These are phyloP conservation scores for Mycena epipterygia DNA, from an alignment of 768 basidiomycete species.

Conservation along the genomic window DNA sequence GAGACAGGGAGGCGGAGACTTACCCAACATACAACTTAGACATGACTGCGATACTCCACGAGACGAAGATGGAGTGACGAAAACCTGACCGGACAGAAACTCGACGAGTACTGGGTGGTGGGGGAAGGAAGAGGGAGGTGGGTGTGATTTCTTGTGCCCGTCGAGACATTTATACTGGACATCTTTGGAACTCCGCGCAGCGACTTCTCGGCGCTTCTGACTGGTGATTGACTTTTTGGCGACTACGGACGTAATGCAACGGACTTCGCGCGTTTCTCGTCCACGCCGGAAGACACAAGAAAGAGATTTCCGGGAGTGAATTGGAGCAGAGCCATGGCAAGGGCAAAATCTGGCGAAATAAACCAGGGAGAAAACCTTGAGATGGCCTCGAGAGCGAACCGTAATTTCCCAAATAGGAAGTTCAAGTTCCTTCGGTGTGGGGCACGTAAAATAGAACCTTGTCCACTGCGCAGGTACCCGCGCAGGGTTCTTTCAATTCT, in stretches of 20 bases:
- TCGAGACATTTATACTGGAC: background rate
- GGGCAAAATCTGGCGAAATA: too few relatives aligned
- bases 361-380: background rate
- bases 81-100: conserved; percentile 17
- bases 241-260: background rate
- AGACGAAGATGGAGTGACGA: background rate
- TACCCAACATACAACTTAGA: conserved; percentile 35
- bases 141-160: background rate
- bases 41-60: conserved; percentile 18
- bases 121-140: background rate
- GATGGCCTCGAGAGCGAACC: background rate
- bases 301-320: background rate
- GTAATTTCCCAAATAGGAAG: conserved; percentile 24
- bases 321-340: background rate
- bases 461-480: background rate
- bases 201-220: background rate
- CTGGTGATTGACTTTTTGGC: background rate
- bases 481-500: background rate
- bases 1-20: background rate
- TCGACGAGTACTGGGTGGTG: conserved; percentile 9
- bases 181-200: conserved; percentile 21
- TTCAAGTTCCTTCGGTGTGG: background rate
- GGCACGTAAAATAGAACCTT: conserved; percentile 6
- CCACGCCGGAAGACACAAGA: background rate
- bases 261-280: background rate